Conservation (phyloP, 768 basidiomycete genomes). For the Boletales sp. region DNA sequence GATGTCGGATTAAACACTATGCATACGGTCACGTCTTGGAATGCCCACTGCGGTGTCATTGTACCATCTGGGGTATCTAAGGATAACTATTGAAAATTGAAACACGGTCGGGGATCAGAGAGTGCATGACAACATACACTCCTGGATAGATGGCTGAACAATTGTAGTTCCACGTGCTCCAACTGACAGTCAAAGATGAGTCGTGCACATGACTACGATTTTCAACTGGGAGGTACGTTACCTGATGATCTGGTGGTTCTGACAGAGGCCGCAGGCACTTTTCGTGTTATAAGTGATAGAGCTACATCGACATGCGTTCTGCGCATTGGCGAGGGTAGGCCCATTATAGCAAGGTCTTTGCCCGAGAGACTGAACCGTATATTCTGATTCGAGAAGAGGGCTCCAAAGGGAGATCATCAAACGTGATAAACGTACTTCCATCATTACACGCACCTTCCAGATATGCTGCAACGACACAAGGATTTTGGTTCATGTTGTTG, state of each 20-base stretch:
- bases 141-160: slow-evolving; percentile 37
- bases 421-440: slow-evolving; percentile 32
- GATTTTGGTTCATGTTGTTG: slow-evolving; percentile 46
- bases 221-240: slow-evolving; percentile 12
- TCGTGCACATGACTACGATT: not conserved
- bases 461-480: slow-evolving; percentile 44
- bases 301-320: slow-evolving; percentile 48
- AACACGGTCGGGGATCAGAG: not conserved
- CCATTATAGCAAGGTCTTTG: slow-evolving; percentile 23
- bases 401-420: slow-evolving; percentile 4
- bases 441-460: slow-evolving; percentile 40
- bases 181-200: slow-evolving; percentile 35
- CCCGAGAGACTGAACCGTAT: slow-evolving; percentile 38
- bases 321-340: slow-evolving; percentile 26
- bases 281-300: slow-evolving; percentile 53
- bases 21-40: slow-evolving; percentile 47
- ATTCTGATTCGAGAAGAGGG: slow-evolving; percentile 28
- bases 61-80: slow-evolving; percentile 44
- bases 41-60: slow-evolving; percentile 61
- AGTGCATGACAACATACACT: slow-evolving; percentile 16
- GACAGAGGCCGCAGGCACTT: slow-evolving; percentile 57
- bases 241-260: slow-evolving; percentile 40
- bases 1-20: not conserved
- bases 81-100: slow-evolving; percentile 38
- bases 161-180: slow-evolving; percentile 49